These are phyloP conservation scores for Ophiostoma sp. DNA, from an alignment of 2,329 filamentous ascomycete genomes.

Conservation along the genomic window DNA sequence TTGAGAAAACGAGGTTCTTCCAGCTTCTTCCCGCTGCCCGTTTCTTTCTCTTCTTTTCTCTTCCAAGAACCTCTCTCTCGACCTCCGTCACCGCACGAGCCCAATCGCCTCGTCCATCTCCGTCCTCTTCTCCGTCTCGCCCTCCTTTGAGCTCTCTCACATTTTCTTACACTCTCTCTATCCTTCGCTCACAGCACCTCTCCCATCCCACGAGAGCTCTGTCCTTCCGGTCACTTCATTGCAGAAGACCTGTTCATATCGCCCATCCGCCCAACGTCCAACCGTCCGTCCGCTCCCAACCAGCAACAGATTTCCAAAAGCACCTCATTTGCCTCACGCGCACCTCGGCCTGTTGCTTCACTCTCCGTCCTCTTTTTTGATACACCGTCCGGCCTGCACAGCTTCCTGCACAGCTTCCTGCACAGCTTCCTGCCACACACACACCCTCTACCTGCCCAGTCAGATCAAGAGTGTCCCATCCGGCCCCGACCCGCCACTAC, in stretches of 20 bases:
- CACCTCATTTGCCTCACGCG: conserved; percentile 12
- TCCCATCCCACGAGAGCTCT: conserved; percentile 4
- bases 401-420: conserved; percentile 23
- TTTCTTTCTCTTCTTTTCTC: conserved; percentile 11
- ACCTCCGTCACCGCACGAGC: conserved; percentile 16
- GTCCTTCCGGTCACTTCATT: conserved; percentile 21
- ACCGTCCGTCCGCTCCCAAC: conserved; percentile 10
- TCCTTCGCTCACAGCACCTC: conserved; percentile 9
- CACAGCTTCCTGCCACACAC: too few species aligned
- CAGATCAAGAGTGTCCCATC: conserved; percentile 24
- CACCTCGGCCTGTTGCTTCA: conserved; percentile 18
- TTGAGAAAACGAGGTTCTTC: conserved; percentile 20
- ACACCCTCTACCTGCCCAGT: conserved; percentile 21
- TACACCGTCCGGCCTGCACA: conserved; percentile 30
- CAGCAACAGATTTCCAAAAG: conserved; percentile 15
- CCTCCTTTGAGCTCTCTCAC: conserved; percentile 4
- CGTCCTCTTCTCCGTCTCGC: conserved; percentile 2
- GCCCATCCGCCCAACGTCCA: conserved; percentile 14
- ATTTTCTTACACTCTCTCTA: conserved; percentile 1
- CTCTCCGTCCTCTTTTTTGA: conserved; percentile 1
- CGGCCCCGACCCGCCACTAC: conserved; percentile 55
- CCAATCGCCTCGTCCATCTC: conserved; percentile 16
- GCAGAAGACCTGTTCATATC: conserved; percentile 19
- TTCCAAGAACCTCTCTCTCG: not conserved
- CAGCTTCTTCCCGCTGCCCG: conserved; percentile 11